Conservation (phyloP, 1,284 basidiomycete genomes). For the Heliocybe sulcata region DNA sequence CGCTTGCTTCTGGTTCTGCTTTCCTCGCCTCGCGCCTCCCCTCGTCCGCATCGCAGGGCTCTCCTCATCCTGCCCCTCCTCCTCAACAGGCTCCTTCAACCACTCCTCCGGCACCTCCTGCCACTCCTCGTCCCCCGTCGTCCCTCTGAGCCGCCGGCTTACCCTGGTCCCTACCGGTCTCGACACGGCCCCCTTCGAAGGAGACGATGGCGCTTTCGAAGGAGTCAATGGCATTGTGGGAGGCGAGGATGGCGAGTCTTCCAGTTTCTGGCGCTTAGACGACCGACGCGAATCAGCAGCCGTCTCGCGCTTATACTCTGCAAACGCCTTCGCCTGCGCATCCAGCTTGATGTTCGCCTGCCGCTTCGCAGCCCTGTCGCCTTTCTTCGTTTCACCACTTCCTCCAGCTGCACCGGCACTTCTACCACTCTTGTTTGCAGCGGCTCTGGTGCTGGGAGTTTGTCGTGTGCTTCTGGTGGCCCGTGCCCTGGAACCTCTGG, state of each 20-base stretch:
- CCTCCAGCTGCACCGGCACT: constrained; percentile 18
- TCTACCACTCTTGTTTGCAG: constrained; percentile 9
- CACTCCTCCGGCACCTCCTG: constrained; percentile 74
- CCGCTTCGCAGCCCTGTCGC: constrained; percentile 57
- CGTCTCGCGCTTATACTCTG: constrained; percentile 48
- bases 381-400: too few relatives aligned
- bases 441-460: constrained; percentile 5
- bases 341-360: constrained; percentile 63
- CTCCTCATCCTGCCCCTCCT: constrained; percentile 9
- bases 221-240: not conserved
- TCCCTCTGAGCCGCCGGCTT: constrained; percentile 57
- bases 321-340: constrained; percentile 61
- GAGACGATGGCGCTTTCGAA: not conserved
- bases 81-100: constrained; percentile 28
- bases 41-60: constrained; percentile 11
- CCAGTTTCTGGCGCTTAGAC: not conserved
- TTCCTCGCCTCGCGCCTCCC: constrained; percentile 4
- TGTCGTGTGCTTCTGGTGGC: not conserved
- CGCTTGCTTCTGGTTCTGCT: too few relatives aligned
- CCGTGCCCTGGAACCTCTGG: not conserved
- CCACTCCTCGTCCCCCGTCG: constrained; percentile 58
- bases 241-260: not conserved
- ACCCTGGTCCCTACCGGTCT: constrained; percentile 50
- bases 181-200: constrained; percentile 9
- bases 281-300: constrained; percentile 10